Evolutionary conservation across 2,329 filamentous ascomycete genomes (phyloP).

Genomic region (Colletotrichum trifolii): DNA sequence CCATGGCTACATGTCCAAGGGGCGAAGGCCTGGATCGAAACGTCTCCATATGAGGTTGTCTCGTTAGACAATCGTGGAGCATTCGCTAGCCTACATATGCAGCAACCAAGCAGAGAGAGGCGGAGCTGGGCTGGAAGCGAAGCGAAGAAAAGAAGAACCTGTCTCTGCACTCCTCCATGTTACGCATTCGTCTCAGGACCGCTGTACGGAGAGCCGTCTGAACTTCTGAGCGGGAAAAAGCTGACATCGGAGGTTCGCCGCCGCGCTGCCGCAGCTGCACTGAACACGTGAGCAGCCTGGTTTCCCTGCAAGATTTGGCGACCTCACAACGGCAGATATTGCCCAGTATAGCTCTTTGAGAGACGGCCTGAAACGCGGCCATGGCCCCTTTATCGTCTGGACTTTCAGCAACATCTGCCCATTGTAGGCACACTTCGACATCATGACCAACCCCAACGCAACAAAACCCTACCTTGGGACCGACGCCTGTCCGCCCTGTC

Average conservation of each 20-base stretch:
- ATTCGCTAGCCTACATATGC: slow-evolving; percentile 20
- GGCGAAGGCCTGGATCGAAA: slow-evolving; percentile 1
- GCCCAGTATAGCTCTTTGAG: slow-evolving; percentile 3
- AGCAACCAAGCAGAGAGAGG: neutral
- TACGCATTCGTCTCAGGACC: slow-evolving; percentile 34
- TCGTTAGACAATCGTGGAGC: neutral
- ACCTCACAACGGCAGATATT: neutral
- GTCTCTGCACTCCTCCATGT: slow-evolving; percentile 19
- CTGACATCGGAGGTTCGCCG: slow-evolving; percentile 31
- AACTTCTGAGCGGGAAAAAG: slow-evolving; percentile 6
- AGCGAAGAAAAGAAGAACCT: slow-evolving; percentile 2
- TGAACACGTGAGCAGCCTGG: too few species aligned
- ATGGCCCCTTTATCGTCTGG: slow-evolving; percentile 34
- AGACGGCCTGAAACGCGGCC: slow-evolving; percentile 28
- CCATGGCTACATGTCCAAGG: neutral
- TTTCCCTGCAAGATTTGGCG: neutral
- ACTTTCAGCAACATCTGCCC: slow-evolving; percentile 28
- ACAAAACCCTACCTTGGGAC: slow-evolving; percentile 6
- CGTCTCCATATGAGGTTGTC: neutral
- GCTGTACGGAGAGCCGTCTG: slow-evolving; percentile 14
- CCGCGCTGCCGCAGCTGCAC: neutral
- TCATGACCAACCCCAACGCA: neutral
- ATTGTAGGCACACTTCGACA: slow-evolving; percentile 19
- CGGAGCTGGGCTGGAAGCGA: slow-evolving; percentile 3
- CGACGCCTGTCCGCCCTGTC: slow-evolving; percentile 11